Percentiles rank a stretch among this genome's conserved stretches.
Evolutionary conservation across 495 filamentous ascomycete species (phyloP).

Genomic region (Aspergillus sclerotiicarbonarius): DNA sequence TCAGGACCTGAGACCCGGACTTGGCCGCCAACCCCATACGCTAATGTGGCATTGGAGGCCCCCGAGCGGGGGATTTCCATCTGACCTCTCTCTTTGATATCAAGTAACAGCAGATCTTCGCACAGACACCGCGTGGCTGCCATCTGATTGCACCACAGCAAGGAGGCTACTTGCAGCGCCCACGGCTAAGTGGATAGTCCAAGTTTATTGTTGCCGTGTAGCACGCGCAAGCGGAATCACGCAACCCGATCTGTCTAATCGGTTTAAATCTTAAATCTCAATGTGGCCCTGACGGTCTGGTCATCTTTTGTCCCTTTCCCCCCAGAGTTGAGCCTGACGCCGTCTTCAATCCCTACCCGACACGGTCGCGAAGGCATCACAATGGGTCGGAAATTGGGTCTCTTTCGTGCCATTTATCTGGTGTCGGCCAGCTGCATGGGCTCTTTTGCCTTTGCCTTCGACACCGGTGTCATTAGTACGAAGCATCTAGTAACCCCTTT

Average conservation of each 20-base stretch:
- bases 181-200: slow-evolving; percentile 1
- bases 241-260: not conserved
- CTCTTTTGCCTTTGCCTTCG: slow-evolving; percentile 40
- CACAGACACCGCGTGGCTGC: not conserved
- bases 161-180: not conserved
- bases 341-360: not conserved
- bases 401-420: slow-evolving; percentile 33
- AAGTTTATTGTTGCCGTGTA: not conserved
- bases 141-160: slow-evolving; percentile 4
- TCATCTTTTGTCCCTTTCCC: not conserved
- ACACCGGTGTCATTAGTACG: slow-evolving; percentile 41
- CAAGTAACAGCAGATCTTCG: not conserved
- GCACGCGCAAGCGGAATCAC: slow-evolving; percentile 8
- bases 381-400: slow-evolving; percentile 35
- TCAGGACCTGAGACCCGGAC: not conserved
- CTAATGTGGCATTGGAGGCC: not conserved
- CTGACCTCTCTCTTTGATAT: not conserved
- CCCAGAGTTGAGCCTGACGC: not conserved
- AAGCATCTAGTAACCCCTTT: not conserved
- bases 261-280: slow-evolving; percentile 6
- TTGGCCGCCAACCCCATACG: not conserved
- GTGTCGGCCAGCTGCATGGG: slow-evolving; percentile 40
- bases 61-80: not conserved
- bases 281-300: not conserved
- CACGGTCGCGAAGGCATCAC: not conserved